These are phyloP conservation scores for Termitomyces sp. DNA, from an alignment of 768 basidiomycete genomes.

Conservation along the genomic window DNA sequence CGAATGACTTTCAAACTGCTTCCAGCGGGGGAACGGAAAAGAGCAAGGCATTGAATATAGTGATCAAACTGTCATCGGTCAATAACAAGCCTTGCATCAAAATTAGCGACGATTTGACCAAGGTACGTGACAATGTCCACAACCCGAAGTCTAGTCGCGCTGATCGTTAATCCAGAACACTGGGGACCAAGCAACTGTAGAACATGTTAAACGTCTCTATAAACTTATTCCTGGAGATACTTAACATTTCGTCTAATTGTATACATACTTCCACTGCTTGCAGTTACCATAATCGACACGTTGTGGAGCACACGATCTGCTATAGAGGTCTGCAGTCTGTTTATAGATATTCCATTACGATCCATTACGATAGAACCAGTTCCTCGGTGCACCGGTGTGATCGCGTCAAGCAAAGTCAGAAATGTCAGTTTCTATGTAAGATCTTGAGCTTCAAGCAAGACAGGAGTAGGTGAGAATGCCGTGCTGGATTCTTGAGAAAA, in stretches of 20 bases:
- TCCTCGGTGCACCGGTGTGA: too few relatives aligned
- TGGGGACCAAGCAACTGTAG: conserved; percentile 57
- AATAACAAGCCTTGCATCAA: conserved; percentile 80
- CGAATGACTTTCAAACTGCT: conserved; percentile 75
- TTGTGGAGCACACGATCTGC: neutral
- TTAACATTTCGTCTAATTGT: neutral
- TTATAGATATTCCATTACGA: too few relatives aligned
- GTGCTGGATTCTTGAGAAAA: too few relatives aligned
- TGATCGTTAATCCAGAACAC: conserved; percentile 47
- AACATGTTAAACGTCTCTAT: conserved; percentile 54
- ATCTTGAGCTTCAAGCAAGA: too few relatives aligned
- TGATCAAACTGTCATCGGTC: conserved; percentile 85
- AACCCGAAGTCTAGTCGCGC: neutral
- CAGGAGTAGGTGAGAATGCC: too few relatives aligned
- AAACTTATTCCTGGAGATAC: conserved; percentile 18
- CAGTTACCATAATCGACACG: neutral
- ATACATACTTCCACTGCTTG: too few relatives aligned
- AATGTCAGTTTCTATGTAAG: too few relatives aligned
- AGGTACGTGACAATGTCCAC: conserved; percentile 37
- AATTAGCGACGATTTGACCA: conserved; percentile 88
- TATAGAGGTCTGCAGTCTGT: too few relatives aligned
- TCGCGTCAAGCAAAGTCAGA: too few relatives aligned
- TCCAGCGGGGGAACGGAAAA: conserved; percentile 42
- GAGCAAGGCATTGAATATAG: conserved; percentile 88
- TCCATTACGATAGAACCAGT: too few relatives aligned